These are phyloP conservation scores for Suillus hirtellus DNA, from an alignment of 768 basidiomycete genomes.

Conservation along the genomic window DNA sequence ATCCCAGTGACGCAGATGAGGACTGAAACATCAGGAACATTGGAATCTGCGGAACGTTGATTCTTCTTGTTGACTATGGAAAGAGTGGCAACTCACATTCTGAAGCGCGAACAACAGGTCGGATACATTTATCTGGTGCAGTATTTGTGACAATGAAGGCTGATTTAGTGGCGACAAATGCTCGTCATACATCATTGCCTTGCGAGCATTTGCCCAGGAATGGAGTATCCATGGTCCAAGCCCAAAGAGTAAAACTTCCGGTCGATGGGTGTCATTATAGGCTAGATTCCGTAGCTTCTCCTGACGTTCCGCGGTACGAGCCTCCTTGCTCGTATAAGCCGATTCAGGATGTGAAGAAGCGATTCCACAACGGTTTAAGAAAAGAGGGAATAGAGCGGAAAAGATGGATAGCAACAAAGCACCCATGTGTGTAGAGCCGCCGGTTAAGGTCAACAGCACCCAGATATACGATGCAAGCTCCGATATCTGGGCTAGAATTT, in stretches of 20 bases:
- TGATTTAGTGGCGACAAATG: conserved; percentile 37
- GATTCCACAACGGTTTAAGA: conserved; percentile 53
- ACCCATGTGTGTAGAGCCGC: conserved; percentile 51
- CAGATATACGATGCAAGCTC: conserved; percentile 74
- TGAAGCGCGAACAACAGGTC: conserved; percentile 67
- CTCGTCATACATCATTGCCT: conserved; percentile 58
- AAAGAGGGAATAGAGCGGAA: conserved; percentile 59
- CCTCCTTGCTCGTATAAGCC: conserved; percentile 54
- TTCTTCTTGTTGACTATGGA: conserved; percentile 12
- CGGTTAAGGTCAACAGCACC: conserved; percentile 65
- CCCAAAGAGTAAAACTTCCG: conserved; percentile 81
- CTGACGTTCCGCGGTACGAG: conserved; percentile 65
- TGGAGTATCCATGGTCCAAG: conserved; percentile 83
- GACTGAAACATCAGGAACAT: conserved; percentile 71
- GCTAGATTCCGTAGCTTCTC: conserved; percentile 76
- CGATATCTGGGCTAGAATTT: conserved; percentile 66
- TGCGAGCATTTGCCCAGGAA: conserved; percentile 70
- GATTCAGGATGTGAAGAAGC: conserved; percentile 43
- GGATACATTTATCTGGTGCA: conserved; percentile 60
- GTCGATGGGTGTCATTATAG: conserved; percentile 73
- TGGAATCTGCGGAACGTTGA: conserved; percentile 55
- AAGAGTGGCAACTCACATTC: conserved; percentile 53
- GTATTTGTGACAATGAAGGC: conserved; percentile 44
- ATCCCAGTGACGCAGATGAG: conserved; percentile 74
- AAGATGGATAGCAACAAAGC: conserved; percentile 60